These are phyloP conservation scores for Blastobotrys indianensis DNA, from an alignment of 1,139 yeast genomes.

Conservation along the genomic window DNA sequence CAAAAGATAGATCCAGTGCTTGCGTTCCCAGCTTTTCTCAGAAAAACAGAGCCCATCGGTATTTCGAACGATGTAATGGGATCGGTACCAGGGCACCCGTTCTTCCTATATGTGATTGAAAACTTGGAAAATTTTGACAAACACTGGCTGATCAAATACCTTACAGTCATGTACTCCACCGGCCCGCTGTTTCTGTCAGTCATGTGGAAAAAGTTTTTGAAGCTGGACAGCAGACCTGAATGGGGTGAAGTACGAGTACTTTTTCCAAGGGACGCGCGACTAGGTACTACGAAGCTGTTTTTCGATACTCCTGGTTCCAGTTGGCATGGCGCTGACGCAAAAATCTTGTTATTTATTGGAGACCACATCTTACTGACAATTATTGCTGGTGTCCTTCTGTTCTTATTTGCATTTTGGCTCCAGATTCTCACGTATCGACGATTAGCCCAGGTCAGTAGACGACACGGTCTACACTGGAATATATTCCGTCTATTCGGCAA, in stretches of 20 bases:
- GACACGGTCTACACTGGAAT: no score
- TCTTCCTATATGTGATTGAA: constrained; percentile 65
- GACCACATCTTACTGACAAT: constrained; percentile 67
- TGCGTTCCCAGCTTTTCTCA: constrained; percentile 75
- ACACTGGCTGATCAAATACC: constrained; percentile 57
- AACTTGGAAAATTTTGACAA: constrained; percentile 49
- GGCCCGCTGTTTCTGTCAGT: constrained; percentile 87
- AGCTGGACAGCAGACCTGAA: constrained; percentile 13
- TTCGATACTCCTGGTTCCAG: constrained; percentile 73
- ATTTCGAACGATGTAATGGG: constrained; percentile 94
- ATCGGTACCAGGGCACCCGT: constrained; percentile 78
- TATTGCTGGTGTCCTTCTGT: constrained; percentile 47
- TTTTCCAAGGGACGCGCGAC: constrained; percentile 52
- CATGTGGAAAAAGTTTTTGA: constrained; percentile 80
- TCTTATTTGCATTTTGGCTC: no score
- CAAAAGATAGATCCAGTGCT: constrained; percentile 72
- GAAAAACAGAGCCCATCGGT: constrained; percentile 87
- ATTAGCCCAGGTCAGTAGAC: no score
- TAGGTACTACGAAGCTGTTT: constrained; percentile 50
- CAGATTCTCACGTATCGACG: no score
- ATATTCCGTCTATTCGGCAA: no score
- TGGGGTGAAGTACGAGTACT: constrained; percentile 36
- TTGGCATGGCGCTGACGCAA: constrained; percentile 85
- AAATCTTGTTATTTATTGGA: constrained; percentile 60
- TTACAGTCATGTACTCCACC: constrained; percentile 89